A percentile compares a stretch with the other conserved stretches of the same genome.
These are phyloP conservation scores for Paspalum notatum DNA, from an alignment of 176 grass and related monocot genomes.

Conservation along the genomic window DNA sequence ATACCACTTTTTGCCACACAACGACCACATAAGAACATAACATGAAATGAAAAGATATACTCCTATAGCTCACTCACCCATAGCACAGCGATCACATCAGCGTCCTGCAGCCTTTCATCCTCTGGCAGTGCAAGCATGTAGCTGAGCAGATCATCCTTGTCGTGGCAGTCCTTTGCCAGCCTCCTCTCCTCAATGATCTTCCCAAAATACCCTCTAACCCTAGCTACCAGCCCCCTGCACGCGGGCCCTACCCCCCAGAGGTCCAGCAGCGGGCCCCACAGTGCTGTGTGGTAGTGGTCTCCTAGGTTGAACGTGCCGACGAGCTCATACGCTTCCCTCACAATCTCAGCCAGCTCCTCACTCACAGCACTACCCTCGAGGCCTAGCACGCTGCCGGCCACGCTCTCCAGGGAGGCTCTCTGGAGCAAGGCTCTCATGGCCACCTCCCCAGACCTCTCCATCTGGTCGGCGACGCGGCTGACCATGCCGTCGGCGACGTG, in stretches of 20 bases:
- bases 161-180: neutral
- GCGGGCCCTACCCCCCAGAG: constrained; percentile 26
- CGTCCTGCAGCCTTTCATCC: constrained; percentile 42
- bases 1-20: neutral
- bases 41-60: neutral
- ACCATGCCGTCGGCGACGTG: constrained; percentile 15
- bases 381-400: constrained; percentile 47
- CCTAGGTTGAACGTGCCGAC: constrained; percentile 52
- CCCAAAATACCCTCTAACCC: constrained; percentile 44
- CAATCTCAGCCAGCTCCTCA: constrained; percentile 34
- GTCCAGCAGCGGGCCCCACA: constrained; percentile 42
- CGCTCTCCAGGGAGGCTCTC: constrained; percentile 36
- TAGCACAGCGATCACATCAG: constrained; percentile 46
- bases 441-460: constrained; percentile 16
- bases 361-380: neutral
- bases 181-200: constrained; percentile 46
- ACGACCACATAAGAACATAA: neutral
- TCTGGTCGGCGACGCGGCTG: neutral
- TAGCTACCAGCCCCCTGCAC: constrained; percentile 28
- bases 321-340: constrained; percentile 49
- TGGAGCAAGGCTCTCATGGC: constrained; percentile 41
- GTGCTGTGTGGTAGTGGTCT: constrained; percentile 27
- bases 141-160: constrained; percentile 35
- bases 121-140: constrained; percentile 40
- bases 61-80: constrained; percentile 45